These are phyloP conservation scores for Penicillium roqueforti DNA, from an alignment of 495 filamentous ascomycete species.

Conservation along the genomic window DNA sequence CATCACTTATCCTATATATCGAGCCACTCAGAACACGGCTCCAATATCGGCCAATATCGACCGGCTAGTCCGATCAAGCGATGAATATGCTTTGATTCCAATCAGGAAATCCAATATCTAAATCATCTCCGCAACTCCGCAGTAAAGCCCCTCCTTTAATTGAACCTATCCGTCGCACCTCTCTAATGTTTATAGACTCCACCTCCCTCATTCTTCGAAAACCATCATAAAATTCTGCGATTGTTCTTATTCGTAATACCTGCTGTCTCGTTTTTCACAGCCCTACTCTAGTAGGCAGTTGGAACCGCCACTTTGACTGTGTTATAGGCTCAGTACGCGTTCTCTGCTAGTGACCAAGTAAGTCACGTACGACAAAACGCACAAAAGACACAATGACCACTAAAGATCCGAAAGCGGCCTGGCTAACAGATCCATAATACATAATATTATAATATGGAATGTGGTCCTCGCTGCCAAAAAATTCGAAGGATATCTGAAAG, in stretches of 20 bases:
- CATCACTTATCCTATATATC: too few relatives aligned
- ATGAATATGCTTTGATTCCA: background rate
- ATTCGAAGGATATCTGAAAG: conserved; percentile 4
- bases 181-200: too few relatives aligned
- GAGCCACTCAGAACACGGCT: too few relatives aligned
- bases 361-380: background rate
- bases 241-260: background rate
- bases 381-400: background rate
- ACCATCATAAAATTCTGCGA: background rate
- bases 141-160: background rate
- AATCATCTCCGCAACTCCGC: background rate
- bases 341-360: background rate
- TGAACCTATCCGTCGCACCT: background rate
- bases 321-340: background rate
- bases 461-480: background rate
- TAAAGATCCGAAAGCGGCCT: conserved; percentile 3
- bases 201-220: too few relatives aligned
- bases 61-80: too few relatives aligned
- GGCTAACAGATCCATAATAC: conserved; percentile 5
- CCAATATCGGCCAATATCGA: too few relatives aligned
- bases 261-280: background rate
- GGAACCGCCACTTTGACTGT: background rate
- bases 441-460: conserved; percentile 9
- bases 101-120: background rate
- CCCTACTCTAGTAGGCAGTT: background rate